These are phyloP conservation scores for Hirsutella minnesotensis DNA, from an alignment of 2,329 filamentous ascomycete species.

Conservation along the genomic window DNA sequence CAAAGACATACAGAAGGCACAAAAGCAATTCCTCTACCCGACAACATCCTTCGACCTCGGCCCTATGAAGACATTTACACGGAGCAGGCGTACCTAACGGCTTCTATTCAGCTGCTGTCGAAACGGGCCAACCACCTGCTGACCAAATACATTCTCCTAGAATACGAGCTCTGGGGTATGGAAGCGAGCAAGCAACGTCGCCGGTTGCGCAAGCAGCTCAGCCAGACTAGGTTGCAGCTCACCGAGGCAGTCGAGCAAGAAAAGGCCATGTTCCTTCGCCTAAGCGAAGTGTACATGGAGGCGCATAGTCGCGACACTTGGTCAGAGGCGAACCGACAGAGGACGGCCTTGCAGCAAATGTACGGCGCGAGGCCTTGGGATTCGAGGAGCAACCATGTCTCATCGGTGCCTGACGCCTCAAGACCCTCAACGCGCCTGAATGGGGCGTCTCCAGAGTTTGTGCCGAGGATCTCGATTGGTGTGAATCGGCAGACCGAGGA, in stretches of 20 bases:
- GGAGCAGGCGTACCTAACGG: constrained; percentile 34
- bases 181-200: constrained; percentile 15
- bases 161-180: constrained; percentile 18
- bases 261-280: constrained; percentile 27
- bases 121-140: constrained; percentile 24
- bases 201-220: constrained; percentile 27
- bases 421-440: constrained; percentile 12
- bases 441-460: constrained; percentile 18
- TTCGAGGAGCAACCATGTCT: background rate
- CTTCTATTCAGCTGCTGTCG: constrained; percentile 28
- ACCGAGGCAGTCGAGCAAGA: constrained; percentile 34
- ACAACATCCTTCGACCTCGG: constrained; percentile 21
- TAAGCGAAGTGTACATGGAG: constrained; percentile 39
- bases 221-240: constrained; percentile 29
- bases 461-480: constrained; percentile 9
- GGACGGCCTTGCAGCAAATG: background rate
- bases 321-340: constrained; percentile 18
- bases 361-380: background rate
- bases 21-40: background rate
- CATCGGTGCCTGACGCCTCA: background rate
- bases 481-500: background rate
- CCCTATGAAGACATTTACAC: constrained; percentile 28
- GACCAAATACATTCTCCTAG: constrained; percentile 22
- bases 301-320: constrained; percentile 31
- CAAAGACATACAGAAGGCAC: background rate